phyloP scores from a whole-genome alignment of 257 asterid genomes.

The Rauvolfia tetraphylla region DNA sequence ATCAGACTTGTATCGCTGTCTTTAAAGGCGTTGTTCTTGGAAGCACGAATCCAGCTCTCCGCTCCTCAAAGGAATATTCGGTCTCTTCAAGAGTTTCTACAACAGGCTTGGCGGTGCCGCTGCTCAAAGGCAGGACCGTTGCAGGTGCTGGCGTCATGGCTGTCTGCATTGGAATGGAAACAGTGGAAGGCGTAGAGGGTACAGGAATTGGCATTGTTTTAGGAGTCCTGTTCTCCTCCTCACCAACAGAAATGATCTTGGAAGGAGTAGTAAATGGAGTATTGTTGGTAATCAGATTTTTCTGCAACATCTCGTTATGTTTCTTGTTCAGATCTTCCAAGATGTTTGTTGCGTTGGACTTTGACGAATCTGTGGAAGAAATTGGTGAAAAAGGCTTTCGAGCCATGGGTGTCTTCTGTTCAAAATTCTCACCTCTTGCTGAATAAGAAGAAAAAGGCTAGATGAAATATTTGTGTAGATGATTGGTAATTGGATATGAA shows the following conservation, averaged over 20 bases:
- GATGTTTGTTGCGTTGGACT: constrained; percentile 48
- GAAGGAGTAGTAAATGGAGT: constrained; percentile 53
- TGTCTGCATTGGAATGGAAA: constrained; percentile 69
- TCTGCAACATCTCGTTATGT: constrained; percentile 50
- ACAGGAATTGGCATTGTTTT: constrained; percentile 40
- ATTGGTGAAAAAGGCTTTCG: constrained; percentile 93
- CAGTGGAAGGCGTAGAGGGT: constrained; percentile 64
- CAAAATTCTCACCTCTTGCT: constrained; percentile 15
- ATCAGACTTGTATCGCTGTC: constrained; percentile 31
- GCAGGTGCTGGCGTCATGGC: constrained; percentile 56
- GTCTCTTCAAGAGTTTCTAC: constrained; percentile 43
- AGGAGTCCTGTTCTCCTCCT: constrained; percentile 73
- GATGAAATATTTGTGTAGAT: neutral
- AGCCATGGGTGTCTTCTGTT: constrained; percentile 46
- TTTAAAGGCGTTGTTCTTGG: constrained; percentile 36
- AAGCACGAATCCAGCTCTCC: constrained; percentile 64
- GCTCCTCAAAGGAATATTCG: constrained; percentile 85
- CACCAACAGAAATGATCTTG: constrained; percentile 39
- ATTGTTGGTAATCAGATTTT: constrained; percentile 41
- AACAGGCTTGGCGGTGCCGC: constrained; percentile 18
- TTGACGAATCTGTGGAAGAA: constrained; percentile 73
- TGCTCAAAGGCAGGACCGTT: constrained; percentile 8
- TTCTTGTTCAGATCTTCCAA: constrained; percentile 61
- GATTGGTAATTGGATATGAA: neutral
- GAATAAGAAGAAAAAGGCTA: neutral